These are phyloP conservation scores for Eucalyptus rudis DNA, from an alignment of 345 rosid species.

Conservation along the genomic window DNA sequence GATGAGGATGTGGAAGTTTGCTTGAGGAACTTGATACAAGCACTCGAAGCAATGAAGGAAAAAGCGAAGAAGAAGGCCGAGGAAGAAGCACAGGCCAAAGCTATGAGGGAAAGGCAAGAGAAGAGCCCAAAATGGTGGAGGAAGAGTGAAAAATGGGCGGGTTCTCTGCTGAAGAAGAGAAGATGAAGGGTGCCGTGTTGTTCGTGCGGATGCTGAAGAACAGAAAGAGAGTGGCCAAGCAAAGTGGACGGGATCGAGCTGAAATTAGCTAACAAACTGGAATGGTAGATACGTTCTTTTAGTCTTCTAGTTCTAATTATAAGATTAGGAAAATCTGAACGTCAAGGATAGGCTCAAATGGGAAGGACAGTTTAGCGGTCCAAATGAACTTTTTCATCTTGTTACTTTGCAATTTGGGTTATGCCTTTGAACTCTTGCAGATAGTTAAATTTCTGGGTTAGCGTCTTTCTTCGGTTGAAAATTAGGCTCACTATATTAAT, in stretches of 20 bases:
- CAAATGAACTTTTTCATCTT: background rate
- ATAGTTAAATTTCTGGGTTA: background rate
- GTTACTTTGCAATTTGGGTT: background rate
- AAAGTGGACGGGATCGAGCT: background rate
- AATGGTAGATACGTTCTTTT: background rate
- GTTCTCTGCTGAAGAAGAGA: background rate
- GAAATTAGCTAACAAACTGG: background rate
- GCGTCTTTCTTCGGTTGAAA: background rate
- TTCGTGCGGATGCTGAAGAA: background rate
- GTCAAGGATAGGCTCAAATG: background rate
- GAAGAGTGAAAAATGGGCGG: background rate
- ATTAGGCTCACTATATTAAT: background rate
- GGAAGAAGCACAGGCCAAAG: background rate
- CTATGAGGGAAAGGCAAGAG: background rate
- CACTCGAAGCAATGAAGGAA: background rate
- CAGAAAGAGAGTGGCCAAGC: background rate
- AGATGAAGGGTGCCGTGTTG: background rate
- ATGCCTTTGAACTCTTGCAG: background rate
- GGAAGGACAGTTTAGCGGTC: background rate
- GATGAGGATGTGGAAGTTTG: background rate
- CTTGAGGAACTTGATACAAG: background rate
- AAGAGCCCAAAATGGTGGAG: background rate
- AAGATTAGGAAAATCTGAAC: background rate
- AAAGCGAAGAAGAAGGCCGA: background rate
- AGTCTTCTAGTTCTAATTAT: background rate